A percentile compares a stretch with the other conserved stretches of the same genome.
phyloP scores from a whole-genome alignment of 306 rosid species.

The Lathyrus sativus region DNA sequence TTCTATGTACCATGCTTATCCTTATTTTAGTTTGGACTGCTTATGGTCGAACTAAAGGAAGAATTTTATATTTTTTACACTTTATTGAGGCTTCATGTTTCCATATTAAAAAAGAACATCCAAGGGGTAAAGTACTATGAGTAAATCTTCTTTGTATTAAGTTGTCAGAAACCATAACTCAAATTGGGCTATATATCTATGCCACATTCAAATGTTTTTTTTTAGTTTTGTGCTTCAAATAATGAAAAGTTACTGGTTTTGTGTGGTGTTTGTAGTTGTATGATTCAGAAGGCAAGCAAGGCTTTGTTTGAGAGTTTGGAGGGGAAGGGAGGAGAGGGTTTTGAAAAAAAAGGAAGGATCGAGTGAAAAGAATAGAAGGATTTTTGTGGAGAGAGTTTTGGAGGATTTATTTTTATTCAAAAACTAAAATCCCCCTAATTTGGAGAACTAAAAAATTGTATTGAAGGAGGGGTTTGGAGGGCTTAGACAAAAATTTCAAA shows the following conservation, averaged over 20 bases:
- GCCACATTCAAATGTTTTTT: neutral
- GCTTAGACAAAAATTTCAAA: no score
- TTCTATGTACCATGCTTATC: constrained; percentile 33
- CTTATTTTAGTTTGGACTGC: constrained; percentile 7
- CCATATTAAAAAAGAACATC: neutral
- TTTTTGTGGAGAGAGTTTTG: no score
- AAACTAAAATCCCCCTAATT: no score
- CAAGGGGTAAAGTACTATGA: constrained; percentile 28
- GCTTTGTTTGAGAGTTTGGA: no score
- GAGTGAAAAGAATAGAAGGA: no score
- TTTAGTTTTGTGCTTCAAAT: neutral
- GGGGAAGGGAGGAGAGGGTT: no score
- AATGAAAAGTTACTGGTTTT: constrained; percentile 13
- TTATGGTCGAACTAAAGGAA: constrained; percentile 22
- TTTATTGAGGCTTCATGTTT: constrained; percentile 7
- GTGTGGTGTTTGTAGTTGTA: constrained; percentile 12
- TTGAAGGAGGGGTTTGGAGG: no score
- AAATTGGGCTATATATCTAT: neutral
- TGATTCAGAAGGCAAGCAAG: constrained; percentile 4
- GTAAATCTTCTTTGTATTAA: neutral
- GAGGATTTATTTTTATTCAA: no score
- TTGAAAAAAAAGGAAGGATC: no score
- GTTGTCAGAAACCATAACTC: constrained; percentile 1
- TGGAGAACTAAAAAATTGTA: no score
- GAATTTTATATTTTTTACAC: neutral